Evolutionary conservation across 495 filamentous ascomycete species (phyloP), one percentile per base, ranked within the genome.

Genomic region (Lindgomyces ingoldianus): DNA sequence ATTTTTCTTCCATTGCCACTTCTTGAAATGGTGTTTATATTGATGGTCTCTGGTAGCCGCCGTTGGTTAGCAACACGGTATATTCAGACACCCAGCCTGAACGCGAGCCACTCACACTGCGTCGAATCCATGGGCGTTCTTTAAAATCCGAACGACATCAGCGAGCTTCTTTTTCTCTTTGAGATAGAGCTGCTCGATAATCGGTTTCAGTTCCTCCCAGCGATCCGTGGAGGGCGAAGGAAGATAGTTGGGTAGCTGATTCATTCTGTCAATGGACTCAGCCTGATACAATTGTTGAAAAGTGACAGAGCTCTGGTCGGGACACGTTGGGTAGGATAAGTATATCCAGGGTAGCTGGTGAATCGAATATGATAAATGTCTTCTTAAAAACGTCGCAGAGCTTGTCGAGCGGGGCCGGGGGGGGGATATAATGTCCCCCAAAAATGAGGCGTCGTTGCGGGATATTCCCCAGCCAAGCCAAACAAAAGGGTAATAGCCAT

Each of bases 21-120:
- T 75, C 54, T 66, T 74, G 68, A 80, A 74, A n/a, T 73, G 71
- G 53, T 76, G 70, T 61, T 76, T 77, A 51, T 79, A 80, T 41
- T 80, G 74, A 49, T 53, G 59, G 53, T 71, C 70, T 56, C 77
- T 79, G 41, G 18, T 44, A n/a, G n/a, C n/a, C n/a, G n/a, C n/a
- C n/a, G n/a, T n/a, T n/a, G n/a, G n/a, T n/a, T n/a, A n/a, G n/a
- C n/a, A n/a, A n/a, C n/a, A n/a, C n/a, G n/a, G n/a, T n/a, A n/a
- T n/a, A n/a, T n/a, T n/a, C n/a, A n/a, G n/a, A n/a, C n/a, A n/a
- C n/a, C n/a, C n/a, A n/a, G n/a, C n/a, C n/a, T n/a, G n/a, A n/a
- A n/a, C n/a, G n/a, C n/a, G n/a, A 16, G 21, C 19, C 55, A 41
- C 77, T 73, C 26, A 79, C 77, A 60, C 62, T 4, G 76, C 76